Evolutionary conservation across 139 green algal genomes (phyloP).

Genomic region (Chlamydomonas applanata): DNA sequence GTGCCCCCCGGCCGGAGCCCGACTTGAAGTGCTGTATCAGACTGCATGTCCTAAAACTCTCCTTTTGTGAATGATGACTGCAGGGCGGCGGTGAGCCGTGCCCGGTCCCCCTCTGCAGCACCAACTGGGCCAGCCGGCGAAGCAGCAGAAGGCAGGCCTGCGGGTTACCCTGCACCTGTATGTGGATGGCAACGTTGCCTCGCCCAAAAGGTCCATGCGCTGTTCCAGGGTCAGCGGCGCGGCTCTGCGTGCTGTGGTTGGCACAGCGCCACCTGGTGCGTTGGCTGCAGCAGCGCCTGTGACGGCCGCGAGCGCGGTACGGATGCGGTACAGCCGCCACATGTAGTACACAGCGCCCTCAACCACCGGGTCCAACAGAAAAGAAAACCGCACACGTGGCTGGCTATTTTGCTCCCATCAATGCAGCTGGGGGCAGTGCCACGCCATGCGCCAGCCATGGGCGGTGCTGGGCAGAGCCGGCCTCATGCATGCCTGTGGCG

Average conservation of each 20-base stretch:
- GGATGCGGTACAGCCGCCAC: constrained; percentile 55
- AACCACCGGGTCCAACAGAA: constrained; percentile 8
- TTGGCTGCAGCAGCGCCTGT: neutral
- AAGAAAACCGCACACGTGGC: constrained; percentile 5
- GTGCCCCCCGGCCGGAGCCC: neutral
- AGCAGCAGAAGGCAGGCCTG: neutral
- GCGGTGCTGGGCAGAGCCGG: no score
- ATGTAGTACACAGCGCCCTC: constrained; percentile 77
- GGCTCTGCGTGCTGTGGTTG: no score
- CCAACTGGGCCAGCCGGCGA: neutral
- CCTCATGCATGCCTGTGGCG: no score
- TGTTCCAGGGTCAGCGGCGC: constrained; percentile 57
- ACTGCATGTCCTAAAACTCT: no score
- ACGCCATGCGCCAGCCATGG: no score
- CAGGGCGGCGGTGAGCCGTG: no score
- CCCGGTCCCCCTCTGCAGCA: no score
- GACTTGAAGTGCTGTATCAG: neutral
- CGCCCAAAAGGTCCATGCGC: constrained; percentile 60
- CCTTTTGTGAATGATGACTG: no score
- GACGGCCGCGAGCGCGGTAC: neutral
- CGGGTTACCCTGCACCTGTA: neutral
- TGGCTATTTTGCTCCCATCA: no score
- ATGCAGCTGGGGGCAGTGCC: no score
- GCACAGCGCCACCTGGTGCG: neutral
- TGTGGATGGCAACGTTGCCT: constrained; percentile 47